Base-by-base conservation (phyloP, 148 eudicot genomes). In the Tetragonia tetragonoides region DNA sequence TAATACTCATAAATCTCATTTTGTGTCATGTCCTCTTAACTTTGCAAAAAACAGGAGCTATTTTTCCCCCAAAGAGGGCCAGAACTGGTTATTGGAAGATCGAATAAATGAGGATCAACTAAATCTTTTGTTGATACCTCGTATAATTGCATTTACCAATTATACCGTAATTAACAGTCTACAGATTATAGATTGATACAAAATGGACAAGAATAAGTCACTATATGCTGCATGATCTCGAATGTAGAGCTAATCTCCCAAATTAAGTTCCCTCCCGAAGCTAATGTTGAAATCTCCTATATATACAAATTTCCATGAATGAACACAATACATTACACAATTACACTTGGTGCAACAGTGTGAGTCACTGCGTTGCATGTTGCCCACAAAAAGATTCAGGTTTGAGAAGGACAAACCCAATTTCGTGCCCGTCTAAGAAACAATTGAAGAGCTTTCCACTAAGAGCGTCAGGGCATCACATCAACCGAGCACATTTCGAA, bases 401-500 rank as follows among this genome's bases (percentile, higher is more conserved):
- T 68, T 18, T 57, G 38, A 23, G 44, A 7, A 47, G 3, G 67
- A 59, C 56, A 10, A n/a, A 51, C 21, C 9, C 66, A 37, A 5
- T 28, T 47, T 17, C 10, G 28, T 54, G 39, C 62, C 9, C 15
- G 5, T 57, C 66, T 72, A 70, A 7, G 57, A 49, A 61, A 62
- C n/a, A 70, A 62, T 49, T 41, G 2, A 16, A 15, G 16, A 39
- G 34, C 34, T 40, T 39, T 51, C 72, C 39, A 49, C 53, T 23
- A 28, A 42, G 66, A 23, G 46, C 10, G 66, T 41, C 65, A 18
- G 34, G 54, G 56, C 7, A 34, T 12, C 34, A 49, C 39, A 51
- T 84, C 85, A 87, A 74, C 77, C 73, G 63, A 94, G 87, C 74
- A 90, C 92, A 78, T 79, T 84, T 21, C 81, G 82, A 41, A 94